Evolutionary conservation across 495 filamentous ascomycete genomes (phyloP).

Genomic region (Aspergillus baeticus): DNA sequence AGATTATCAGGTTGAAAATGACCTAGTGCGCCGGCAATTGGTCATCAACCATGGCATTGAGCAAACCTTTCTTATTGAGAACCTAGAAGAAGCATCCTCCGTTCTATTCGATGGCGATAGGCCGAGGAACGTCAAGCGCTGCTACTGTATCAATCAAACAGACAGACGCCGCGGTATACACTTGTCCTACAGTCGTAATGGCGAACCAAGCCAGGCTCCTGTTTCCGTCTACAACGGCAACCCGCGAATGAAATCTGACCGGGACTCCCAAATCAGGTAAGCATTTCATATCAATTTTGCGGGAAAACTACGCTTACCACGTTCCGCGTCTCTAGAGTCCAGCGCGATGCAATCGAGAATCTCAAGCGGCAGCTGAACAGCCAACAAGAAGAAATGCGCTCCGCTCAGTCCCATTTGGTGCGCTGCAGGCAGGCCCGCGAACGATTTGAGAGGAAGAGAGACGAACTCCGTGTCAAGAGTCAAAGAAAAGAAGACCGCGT

Average conservation of each 20-base stretch:
- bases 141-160: conserved; percentile 60
- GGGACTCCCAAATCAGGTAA: conserved; percentile 62
- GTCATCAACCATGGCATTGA: conserved; percentile 84
- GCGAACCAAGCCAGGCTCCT: conserved; percentile 53
- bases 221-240: conserved; percentile 47
- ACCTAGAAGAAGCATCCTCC: conserved; percentile 60
- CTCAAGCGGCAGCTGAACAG: conserved; percentile 38
- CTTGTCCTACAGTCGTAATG: conserved; percentile 53
- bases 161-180: conserved; percentile 62
- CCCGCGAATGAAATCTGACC: conserved; percentile 80
- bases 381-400: conserved; percentile 32
- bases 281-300: not conserved
- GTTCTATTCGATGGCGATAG: conserved; percentile 64
- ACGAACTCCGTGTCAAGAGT: conserved; percentile 50
- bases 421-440: conserved; percentile 42
- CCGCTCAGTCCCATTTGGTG: conserved; percentile 29
- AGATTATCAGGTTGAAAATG: conserved; percentile 65
- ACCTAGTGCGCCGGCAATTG: conserved; percentile 71
- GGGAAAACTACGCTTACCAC: not conserved
- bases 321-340: conserved; percentile 31
- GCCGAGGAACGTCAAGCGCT: conserved; percentile 70
- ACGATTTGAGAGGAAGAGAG: conserved; percentile 41
- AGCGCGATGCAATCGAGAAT: conserved; percentile 43
- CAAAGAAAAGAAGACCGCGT: conserved; percentile 59
- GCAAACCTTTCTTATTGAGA: conserved; percentile 74